Evolutionary conservation across 768 basidiomycete genomes (phyloP), one percentile per base, ranked within the genome.

Genomic region (Infundibulicybe gibba): DNA sequence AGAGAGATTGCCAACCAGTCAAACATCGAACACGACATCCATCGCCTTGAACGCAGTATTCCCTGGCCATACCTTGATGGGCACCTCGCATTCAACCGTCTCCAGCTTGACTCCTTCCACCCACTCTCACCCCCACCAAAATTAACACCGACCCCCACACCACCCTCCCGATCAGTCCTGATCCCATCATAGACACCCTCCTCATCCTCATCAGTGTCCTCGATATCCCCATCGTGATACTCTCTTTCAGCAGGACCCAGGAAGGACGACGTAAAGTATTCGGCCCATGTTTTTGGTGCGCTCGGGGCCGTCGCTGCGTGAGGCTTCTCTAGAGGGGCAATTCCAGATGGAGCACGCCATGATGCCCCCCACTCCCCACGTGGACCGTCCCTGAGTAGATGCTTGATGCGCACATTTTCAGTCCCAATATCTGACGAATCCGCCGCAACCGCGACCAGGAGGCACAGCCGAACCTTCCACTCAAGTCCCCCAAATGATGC

Each of bases 61-160:
- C 38, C 90, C 90, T 10, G 93, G 85, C 78, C 87, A 94, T 1
- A 97, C 87, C 54, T 65, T 80, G 47, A 98, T 80, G 15, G 91
- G 90, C 37, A 98, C 88, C 62, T 94, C 90, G 57, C 94, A 97
- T 63, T 97, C 95, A 14, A 98, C 92, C 49, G 85, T 89, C 75
- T 97, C 94, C 19, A 86, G 75, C 58, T 63, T 71, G 10, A 88
- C 76, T 49, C 84, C 82, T 57, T 58, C 90, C 87, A 92, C 1
- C 72, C 83, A 5, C 71, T 74, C 49, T 81, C 80, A n/a, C 65
- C 67, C 0, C 76, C 80, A 4, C 69, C 75, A 62, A 68, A 76
- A 44, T 73, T 75, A 20, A 79, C 74, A 3, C 75, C 72, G 40
- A 66, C 61, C n/a, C 77, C 78, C 6, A 80, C 75, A 9, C 76